Conservation (phyloP, 2,329 filamentous ascomycete species). For the Pseudogymnoascus sp. region DNA sequence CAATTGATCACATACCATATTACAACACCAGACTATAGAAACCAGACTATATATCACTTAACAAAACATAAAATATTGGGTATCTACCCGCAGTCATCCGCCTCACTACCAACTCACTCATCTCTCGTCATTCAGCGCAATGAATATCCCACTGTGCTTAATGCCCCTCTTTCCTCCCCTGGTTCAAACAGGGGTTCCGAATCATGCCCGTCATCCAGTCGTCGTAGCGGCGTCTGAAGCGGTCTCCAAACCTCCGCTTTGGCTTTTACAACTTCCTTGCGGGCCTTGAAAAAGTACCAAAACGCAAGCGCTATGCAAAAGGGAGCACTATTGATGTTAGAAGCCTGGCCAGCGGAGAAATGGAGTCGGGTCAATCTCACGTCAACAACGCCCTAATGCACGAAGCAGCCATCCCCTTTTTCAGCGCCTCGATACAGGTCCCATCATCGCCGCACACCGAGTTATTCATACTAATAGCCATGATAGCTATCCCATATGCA, state of each 20-base stretch:
- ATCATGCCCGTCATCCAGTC: not conserved
- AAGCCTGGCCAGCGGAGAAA: not conserved
- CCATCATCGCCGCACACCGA: not conserved
- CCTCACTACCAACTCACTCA: not conserved
- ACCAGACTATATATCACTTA: not conserved
- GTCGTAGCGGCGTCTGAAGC: not conserved
- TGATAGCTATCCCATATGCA: conserved; percentile 7
- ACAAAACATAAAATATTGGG: not conserved
- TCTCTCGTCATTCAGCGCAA: not conserved
- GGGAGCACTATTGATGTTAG: not conserved
- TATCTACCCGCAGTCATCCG: no score
- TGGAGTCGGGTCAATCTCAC: not conserved
- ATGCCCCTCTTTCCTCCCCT: not conserved
- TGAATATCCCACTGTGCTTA: not conserved
- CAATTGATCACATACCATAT: not conserved
- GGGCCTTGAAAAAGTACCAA: not conserved
- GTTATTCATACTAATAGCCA: conserved; percentile 6
- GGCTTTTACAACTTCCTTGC: not conserved
- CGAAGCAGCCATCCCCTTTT: not conserved
- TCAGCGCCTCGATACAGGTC: not conserved
- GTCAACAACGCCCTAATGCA: conserved; percentile 1
- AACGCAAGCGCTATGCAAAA: not conserved
- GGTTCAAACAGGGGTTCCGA: not conserved
- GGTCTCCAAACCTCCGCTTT: not conserved
- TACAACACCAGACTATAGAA: no score